Evolutionary conservation across 140 eudicot genomes (phyloP).

Genomic region (Flaveria floridana): DNA sequence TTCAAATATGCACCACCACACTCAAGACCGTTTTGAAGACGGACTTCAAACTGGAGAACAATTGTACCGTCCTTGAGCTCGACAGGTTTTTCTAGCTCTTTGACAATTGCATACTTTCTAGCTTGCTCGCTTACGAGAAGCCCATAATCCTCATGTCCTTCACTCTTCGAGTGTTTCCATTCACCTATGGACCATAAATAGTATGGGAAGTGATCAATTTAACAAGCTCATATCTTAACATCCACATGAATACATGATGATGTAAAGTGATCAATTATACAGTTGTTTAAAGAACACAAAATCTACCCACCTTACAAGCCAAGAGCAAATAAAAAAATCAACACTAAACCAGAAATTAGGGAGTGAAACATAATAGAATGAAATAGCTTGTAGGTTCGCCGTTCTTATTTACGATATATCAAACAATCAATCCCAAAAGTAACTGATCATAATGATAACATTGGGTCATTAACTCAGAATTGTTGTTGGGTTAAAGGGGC

Average conservation of each 20-base stretch:
- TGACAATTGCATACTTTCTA: constrained; percentile 80
- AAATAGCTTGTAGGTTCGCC: neutral
- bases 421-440: neutral
- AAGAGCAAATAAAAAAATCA: neutral
- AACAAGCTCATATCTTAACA: neutral
- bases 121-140: constrained; percentile 91
- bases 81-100: constrained; percentile 75
- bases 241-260: neutral
- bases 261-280: neutral
- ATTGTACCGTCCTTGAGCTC: constrained; percentile 63
- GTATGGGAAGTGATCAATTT: constrained; percentile 4
- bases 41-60: constrained; percentile 85
- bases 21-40: constrained; percentile 87
- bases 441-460: neutral
- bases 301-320: neutral
- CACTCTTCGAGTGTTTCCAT: constrained; percentile 91
- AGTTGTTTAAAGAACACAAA: neutral
- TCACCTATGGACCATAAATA: constrained; percentile 46
- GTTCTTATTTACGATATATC: neutral
- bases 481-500: neutral
- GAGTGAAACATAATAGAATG: neutral
- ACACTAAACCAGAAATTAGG: neutral
- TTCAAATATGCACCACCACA: constrained; percentile 97
- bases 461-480: neutral
- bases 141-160: constrained; percentile 93